Evolutionary conservation across 1,284 basidiomycete genomes (phyloP), one percentile per base, ranked within the genome.

Genomic region (Trametes polyzona): DNA sequence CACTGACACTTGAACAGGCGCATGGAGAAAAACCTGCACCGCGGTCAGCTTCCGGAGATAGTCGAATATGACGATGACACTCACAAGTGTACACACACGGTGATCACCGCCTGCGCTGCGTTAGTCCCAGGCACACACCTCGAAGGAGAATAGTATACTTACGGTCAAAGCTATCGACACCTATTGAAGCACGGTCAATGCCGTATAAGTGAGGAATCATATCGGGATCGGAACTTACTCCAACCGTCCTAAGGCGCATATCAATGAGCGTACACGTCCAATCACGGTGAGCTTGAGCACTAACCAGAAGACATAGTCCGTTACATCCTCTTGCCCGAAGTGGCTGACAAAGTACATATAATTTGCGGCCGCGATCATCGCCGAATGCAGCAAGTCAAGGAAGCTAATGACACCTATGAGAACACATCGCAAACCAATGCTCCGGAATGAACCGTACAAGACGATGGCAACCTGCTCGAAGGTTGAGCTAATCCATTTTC

Each of bases 301-400:
- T 21, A 37, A 68, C 66, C 67, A 69, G 36, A 64, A 65, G 8
- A 67, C 66, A 33, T 47, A 56, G 47, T 66, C 62, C 11, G 62
- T 63, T 16, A 66, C 55, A 42, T 56, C 48, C 6, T 30, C n/a
- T 23, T 65, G 39, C 11, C 63, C 65, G 44, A 67, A 67, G 36
- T 58, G 52, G 23, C 46, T 53, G 21, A 69, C 61, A 16, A 69
- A 55, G 41, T 67, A 69, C 43, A 42, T 30, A 58, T 63, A 69
- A 26, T 58, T 57, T 12, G 66, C 62, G 7, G 55, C 57, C 29
- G 57, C 64, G 8, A 69, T 61, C 59, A 67, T 59, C 27, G 46
- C 41, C 5, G 66, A 63, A 39, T 69, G 67, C n/a, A 69, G 46
- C 14, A 66, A 27, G 44, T 69, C 67, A 0, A 69, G 35, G 41